phyloP scores from a whole-genome alignment of 1,139 yeast species.

The Zygosaccharomyces sapae region DNA sequence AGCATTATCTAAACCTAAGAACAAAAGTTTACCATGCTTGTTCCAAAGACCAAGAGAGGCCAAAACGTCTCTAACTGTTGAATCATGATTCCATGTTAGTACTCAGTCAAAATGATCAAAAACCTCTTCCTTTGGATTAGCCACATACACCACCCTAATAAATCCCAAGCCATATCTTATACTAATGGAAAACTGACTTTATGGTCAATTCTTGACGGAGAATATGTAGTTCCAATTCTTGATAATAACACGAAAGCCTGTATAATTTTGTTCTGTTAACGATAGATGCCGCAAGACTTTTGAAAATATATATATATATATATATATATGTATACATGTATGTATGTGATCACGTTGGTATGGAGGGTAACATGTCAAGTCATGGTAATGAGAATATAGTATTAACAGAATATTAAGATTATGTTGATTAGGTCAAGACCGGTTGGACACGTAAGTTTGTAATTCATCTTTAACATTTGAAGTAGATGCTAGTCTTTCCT shows the following conservation, averaged over 20 bases:
- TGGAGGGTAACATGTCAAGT: background rate
- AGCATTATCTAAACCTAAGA: constrained; percentile 95
- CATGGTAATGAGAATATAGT: background rate
- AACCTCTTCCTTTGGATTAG: background rate
- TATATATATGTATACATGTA: no score
- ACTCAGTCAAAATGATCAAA: constrained; percentile 3
- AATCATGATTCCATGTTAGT: constrained; percentile 15
- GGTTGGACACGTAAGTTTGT: background rate
- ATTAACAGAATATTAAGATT: background rate
- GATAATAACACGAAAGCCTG: constrained; percentile 2
- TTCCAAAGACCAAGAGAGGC: constrained; percentile 95
- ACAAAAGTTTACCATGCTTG: constrained; percentile 93
- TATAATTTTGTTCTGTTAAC: background rate
- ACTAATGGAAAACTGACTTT: background rate
- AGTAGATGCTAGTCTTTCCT: constrained; percentile 21
- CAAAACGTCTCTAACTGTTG: constrained; percentile 77
- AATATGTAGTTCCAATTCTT: background rate
- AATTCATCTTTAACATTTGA: constrained; percentile 19
- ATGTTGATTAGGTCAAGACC: background rate
- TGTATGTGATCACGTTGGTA: background rate
- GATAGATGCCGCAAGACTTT: constrained; percentile 4
- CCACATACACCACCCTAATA: constrained; percentile 37
- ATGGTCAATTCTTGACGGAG: background rate
- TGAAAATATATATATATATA: background rate
- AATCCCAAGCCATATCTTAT: constrained; percentile 30